Base-by-base conservation (phyloP, 495 filamentous ascomycete species). In the Hypoxylon lenormandii region DNA sequence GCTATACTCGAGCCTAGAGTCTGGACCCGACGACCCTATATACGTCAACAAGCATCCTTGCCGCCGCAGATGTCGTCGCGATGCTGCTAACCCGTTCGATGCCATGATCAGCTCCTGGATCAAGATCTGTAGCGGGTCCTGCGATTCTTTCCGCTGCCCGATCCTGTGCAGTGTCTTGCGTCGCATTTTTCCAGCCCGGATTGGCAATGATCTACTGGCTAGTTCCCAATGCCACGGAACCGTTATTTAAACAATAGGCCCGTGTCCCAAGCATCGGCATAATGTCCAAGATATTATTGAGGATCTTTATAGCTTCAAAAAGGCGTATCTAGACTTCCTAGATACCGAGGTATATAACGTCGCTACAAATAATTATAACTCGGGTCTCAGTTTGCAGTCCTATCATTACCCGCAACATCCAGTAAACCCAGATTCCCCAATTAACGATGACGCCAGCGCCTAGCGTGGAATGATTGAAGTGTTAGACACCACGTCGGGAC, bases 121-220 rank as follows among this genome's bases (percentile, higher is more conserved):
- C 56, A 61, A 70, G 67, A 70, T 70, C 67, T 48, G 26, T 38
- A 40, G 59, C 45, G 47, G 60, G 23, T 65, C 30, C 54, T 22
- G 26, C 5, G n/a, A 46, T n/a, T 18, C 30, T 12, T 22, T 22
- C 46, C 38, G 45, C 62, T 37, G 42, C 12, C 12, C 36, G 49
- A 55, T 66, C 48, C 21, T 53, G 1, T 1, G 5, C 12, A 26
- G 16, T 53, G 22, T 15, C 48, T 13, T 56, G 47, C 65, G 49
- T 23, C 38, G 4, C 19, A 21, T 47, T 6, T 64, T 47, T 6
- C 59, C 5, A 8, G 8, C 38, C 47, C 7, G 13, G 36, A 22
- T 16, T 40, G 47, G 59, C 15, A 69, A 54, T 55, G 58, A 69
- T 64, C 53, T 64, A 19, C 28, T 22, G 23, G 26, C 18, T 30